phyloP scores from a whole-genome alignment of 2,329 filamentous ascomycete genomes.

The Phaeosphaeriaceae sp. region DNA sequence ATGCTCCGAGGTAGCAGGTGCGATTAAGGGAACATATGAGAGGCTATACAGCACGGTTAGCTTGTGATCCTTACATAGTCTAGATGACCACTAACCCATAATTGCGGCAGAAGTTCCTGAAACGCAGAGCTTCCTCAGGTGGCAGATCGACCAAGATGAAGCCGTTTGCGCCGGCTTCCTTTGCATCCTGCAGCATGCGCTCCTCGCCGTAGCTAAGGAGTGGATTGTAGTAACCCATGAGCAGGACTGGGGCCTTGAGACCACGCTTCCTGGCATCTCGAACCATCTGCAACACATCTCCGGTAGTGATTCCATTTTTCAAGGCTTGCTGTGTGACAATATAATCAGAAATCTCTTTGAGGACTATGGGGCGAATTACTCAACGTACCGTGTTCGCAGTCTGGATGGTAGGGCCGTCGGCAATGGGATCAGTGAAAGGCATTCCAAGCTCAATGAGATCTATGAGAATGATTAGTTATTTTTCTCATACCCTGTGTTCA shows the following conservation, averaged over 20 bases:
- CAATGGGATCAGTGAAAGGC: constrained; percentile 97
- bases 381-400: constrained; percentile 80
- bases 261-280: constrained; percentile 78
- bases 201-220: constrained; percentile 94
- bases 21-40: constrained; percentile 96
- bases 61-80: neutral
- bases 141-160: constrained; percentile 97
- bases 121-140: constrained; percentile 92
- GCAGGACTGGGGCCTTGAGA: constrained; percentile 79
- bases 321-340: constrained; percentile 66
- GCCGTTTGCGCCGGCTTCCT: constrained; percentile 85
- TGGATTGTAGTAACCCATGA: constrained; percentile 99
- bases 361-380: constrained; percentile 28
- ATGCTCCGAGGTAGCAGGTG: constrained; percentile 86
- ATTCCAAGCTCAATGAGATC: constrained; percentile 96
- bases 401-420: constrained; percentile 96
- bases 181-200: constrained; percentile 81
- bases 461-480: constrained; percentile 45
- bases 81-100: constrained; percentile 65
- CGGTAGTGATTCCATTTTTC: constrained; percentile 84
- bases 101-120: constrained; percentile 81
- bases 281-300: constrained; percentile 81
- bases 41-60: constrained; percentile 59
- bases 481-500: neutral
- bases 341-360: constrained; percentile 19